A percentile compares a stretch with the other conserved stretches of the same genome.
Evolutionary conservation across 2,329 filamentous ascomycete species (phyloP).

Genomic region (Apiospora sp.): DNA sequence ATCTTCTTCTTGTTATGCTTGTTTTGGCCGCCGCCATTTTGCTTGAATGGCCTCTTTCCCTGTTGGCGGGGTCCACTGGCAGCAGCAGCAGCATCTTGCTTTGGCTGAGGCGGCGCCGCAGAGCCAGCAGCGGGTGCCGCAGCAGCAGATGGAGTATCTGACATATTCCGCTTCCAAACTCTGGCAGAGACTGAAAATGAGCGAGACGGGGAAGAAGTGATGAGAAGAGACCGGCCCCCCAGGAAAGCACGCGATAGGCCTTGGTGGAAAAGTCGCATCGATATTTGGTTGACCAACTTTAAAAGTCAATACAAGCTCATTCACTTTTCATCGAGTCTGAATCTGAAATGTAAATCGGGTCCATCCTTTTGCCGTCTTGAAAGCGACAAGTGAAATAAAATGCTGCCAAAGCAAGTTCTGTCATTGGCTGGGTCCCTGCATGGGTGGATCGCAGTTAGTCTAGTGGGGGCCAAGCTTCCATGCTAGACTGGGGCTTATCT

Average conservation of each 20-base stretch:
- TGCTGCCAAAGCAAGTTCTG: neutral
- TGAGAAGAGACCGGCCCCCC: slow-evolving; percentile 27
- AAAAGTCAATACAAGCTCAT: neutral
- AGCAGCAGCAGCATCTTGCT: neutral
- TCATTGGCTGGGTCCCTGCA: slow-evolving; percentile 1
- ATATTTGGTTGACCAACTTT: neutral
- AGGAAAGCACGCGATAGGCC: slow-evolving; percentile 16
- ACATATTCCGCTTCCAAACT: neutral
- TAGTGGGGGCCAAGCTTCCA: slow-evolving; percentile 33
- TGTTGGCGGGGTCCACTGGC: neutral
- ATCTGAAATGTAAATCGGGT: neutral
- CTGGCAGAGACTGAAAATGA: neutral
- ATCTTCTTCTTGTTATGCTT: slow-evolving; percentile 49
- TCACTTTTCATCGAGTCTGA: neutral
- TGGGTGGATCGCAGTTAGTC: neutral
- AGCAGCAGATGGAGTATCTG: neutral
- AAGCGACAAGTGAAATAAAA: slow-evolving; percentile 15
- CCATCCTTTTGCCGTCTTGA: neutral
- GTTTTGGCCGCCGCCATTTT: slow-evolving; percentile 6
- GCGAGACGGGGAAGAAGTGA: neutral
- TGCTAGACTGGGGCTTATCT: slow-evolving; percentile 18
- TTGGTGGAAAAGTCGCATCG: slow-evolving; percentile 25
- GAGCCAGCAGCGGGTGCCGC: neutral
- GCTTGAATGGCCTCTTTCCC: slow-evolving; percentile 11
- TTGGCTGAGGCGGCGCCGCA: neutral